Evolutionary conservation across 225 moss, liverwort and hornwort species (phyloP).

Genomic region (Physcomitrellopsis africana): DNA sequence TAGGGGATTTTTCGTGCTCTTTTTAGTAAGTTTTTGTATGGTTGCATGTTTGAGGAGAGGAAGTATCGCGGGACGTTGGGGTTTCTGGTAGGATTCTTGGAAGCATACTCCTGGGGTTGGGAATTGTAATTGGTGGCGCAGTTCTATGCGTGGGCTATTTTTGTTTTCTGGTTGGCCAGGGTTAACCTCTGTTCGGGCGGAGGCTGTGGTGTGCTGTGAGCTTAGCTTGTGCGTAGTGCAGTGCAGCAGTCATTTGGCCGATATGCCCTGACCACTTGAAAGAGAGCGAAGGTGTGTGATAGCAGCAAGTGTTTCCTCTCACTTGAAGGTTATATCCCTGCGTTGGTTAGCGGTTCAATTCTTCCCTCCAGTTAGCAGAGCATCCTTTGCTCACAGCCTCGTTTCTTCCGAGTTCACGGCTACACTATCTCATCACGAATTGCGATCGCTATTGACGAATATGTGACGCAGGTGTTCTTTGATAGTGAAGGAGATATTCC

Average conservation of each 20-base stretch:
- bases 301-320: no score
- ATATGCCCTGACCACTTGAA: background rate
- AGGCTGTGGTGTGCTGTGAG: background rate
- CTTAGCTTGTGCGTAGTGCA: background rate
- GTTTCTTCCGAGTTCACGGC: no score
- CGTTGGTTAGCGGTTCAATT: background rate
- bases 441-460: no score
- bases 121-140: background rate
- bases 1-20: background rate
- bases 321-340: background rate
- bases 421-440: no score
- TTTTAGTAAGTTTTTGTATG: background rate
- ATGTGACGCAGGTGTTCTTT: no score
- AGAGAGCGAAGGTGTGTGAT: background rate
- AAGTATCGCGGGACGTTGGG: background rate
- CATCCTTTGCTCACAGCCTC: no score
- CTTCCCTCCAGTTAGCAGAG: no score
- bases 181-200: background rate
- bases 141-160: background rate
- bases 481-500: no score
- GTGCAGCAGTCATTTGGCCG: background rate
- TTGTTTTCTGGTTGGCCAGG: background rate
- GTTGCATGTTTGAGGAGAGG: constrained; percentile 3
- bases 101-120: background rate
- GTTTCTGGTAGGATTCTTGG: constrained; percentile 17